Evolutionary conservation across 805 yeast genomes (phyloP).

Genomic region (Barnettozyma siamensis): DNA sequence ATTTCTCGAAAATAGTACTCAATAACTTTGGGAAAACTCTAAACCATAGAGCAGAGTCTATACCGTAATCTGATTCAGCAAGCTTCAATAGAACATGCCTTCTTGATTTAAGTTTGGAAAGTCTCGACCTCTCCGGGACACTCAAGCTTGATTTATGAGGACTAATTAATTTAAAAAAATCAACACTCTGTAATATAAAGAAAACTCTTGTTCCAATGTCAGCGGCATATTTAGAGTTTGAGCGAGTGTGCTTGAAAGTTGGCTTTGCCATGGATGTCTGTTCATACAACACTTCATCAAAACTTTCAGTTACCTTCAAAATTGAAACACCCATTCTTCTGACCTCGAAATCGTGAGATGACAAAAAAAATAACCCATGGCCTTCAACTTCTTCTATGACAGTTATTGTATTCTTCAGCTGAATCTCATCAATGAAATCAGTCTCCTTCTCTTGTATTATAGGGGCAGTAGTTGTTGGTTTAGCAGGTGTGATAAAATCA

Average conservation of each 20-base stretch:
- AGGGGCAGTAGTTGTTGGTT: background rate
- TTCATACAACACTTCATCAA: constrained; percentile 76
- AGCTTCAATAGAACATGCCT: constrained; percentile 66
- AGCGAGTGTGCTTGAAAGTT: constrained; percentile 38
- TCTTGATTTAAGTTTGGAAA: constrained; percentile 57
- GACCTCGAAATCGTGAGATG: constrained; percentile 76
- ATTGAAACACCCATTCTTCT: constrained; percentile 74
- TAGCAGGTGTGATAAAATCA: constrained; percentile 11
- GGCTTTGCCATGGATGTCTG: constrained; percentile 27
- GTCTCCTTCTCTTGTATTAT: constrained; percentile 17
- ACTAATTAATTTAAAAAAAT: constrained; percentile 57
- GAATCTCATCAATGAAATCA: constrained; percentile 53
- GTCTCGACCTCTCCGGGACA: constrained; percentile 72
- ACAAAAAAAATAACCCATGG: constrained; percentile 83
- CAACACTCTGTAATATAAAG: constrained; percentile 67
- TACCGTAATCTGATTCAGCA: constrained; percentile 90
- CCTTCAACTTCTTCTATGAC: constrained; percentile 95
- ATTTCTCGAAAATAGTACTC: constrained; percentile 63
- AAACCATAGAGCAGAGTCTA: constrained; percentile 96
- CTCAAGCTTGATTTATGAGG: constrained; percentile 43
- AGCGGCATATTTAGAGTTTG: constrained; percentile 66
- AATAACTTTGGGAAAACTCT: constrained; percentile 75
- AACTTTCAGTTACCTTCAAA: constrained; percentile 71
- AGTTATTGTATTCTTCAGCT: constrained; percentile 73
- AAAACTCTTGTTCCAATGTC: constrained; percentile 73